Base-by-base conservation (phyloP, 2,329 filamentous ascomycete species). In the Neurospora crassa region DNA sequence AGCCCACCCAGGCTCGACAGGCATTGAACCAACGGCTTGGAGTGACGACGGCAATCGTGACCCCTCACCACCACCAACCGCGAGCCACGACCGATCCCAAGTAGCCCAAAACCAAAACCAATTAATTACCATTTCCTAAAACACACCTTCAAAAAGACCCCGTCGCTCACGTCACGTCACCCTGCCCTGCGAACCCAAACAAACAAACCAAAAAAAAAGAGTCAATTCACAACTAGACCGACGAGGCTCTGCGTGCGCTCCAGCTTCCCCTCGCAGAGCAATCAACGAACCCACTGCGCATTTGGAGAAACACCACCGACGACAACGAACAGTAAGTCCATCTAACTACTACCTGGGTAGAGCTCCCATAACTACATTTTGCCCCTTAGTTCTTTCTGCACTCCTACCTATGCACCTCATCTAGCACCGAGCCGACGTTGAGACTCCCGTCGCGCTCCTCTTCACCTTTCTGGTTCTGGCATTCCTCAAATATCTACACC, bases 21-120 rank as follows among this genome's bases (percentile, higher is more conserved):
- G 34, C 34, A 37, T 37, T 37, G 34, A 37, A 37, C 34, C 34
- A 37, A n/a, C 42, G 29, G 18, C 16, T 20, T 20, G 43, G 24
- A 45, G 69, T 70, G 69, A 70, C 69, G 69, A 70, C 69, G 69
- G 69, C 63, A 70, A 53, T 68, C 67, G 67, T 67, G 67, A 73
- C 74, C 74, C 73, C 74, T 74, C 73, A 71, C 74, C 71, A 71
- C 74, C 71, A 73, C 70, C 69, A 70, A 37, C 67, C 69, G 71
- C 70, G 71, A 69, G 67, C 69, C 68, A 68, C 70, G 29, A 40
- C 42, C 37, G 42, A 45, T 20, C 68, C 20, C 47, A 37, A 37
- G 34, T 37, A 68, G 40, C 29, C 24, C 42, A 40, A 59, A 6
- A 34, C 16, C 45, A 59, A 53, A n/a, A 69, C 34, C 34, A 45